A percentile compares a stretch with the other conserved stretches of the same genome.
These are phyloP conservation scores for Suillus discolor DNA, from an alignment of 768 basidiomycete species.

Conservation along the genomic window DNA sequence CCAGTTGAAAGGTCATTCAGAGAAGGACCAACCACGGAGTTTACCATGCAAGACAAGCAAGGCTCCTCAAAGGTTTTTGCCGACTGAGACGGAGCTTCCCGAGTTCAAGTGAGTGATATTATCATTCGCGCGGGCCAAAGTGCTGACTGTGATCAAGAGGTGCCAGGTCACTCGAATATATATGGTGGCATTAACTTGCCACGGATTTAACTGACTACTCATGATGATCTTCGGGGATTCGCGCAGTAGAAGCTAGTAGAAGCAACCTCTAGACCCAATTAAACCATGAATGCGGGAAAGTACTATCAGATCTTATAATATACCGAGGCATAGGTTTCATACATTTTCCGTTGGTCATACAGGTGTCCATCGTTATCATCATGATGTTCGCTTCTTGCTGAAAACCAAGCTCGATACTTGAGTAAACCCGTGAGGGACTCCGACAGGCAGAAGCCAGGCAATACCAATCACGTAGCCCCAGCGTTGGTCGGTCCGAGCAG, in stretches of 20 bases:
- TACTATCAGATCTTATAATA: background rate
- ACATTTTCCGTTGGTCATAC: background rate
- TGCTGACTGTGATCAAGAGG: background rate
- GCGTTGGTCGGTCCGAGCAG: background rate
- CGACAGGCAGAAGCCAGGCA: background rate
- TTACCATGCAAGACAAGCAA: background rate
- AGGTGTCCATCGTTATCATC: background rate
- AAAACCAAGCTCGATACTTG: background rate
- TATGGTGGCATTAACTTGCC: background rate
- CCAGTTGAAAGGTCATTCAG: background rate
- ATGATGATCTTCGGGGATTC: background rate
- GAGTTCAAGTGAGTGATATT: background rate
- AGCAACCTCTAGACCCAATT: background rate
- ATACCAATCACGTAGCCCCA: background rate
- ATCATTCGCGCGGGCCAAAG: background rate
- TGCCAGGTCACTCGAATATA: background rate
- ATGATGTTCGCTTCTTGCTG: background rate
- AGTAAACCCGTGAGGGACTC: background rate
- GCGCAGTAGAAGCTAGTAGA: background rate
- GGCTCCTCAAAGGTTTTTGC: background rate
- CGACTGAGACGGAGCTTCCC: background rate
- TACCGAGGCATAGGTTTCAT: background rate
- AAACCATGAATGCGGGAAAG: background rate
- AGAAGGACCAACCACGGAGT: background rate
- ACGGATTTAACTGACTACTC: background rate